These are phyloP conservation scores for Pseudofabraea citricarpa DNA, from an alignment of 2,329 filamentous ascomycete genomes.

Conservation along the genomic window DNA sequence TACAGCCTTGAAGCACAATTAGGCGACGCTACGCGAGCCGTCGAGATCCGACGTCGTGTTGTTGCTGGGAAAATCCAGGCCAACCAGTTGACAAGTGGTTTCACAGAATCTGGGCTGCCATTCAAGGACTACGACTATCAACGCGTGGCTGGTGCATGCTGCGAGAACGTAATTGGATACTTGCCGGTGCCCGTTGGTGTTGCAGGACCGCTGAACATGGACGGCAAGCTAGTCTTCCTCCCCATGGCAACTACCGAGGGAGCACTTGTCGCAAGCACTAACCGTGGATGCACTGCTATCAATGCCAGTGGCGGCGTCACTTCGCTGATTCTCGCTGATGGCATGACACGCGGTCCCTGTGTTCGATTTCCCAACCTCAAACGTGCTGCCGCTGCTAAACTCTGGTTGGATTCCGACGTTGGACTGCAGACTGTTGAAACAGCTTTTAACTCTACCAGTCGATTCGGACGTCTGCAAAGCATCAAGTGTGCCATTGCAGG, in stretches of 20 bases:
- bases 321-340: conserved; percentile 87
- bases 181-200: conserved; percentile 91
- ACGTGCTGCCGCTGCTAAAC: conserved; percentile 85
- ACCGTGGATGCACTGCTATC: conserved; percentile 94
- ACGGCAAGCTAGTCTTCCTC: conserved; percentile 92
- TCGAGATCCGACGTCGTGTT: no score
- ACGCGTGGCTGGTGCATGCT: conserved; percentile 96
- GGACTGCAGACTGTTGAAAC: conserved; percentile 80
- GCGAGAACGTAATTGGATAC: conserved; percentile 96
- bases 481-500: conserved; percentile 93
- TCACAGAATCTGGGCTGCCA: no score
- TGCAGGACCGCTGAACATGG: conserved; percentile 87
- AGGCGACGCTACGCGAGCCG: no score
- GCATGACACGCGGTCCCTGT: conserved; percentile 96
- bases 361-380: conserved; percentile 85
- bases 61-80: no score
- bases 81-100: no score
- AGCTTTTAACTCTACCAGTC: conserved; percentile 94
- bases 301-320: conserved; percentile 90
- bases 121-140: no score
- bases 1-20: no score
- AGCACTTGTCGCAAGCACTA: conserved; percentile 89
- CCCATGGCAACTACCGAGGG: conserved; percentile 99
- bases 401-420: conserved; percentile 90
- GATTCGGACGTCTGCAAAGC: conserved; percentile 82